Evolutionary conservation across 768 basidiomycete species (phyloP).

Genomic region (Amanita pseudoporphyria): DNA sequence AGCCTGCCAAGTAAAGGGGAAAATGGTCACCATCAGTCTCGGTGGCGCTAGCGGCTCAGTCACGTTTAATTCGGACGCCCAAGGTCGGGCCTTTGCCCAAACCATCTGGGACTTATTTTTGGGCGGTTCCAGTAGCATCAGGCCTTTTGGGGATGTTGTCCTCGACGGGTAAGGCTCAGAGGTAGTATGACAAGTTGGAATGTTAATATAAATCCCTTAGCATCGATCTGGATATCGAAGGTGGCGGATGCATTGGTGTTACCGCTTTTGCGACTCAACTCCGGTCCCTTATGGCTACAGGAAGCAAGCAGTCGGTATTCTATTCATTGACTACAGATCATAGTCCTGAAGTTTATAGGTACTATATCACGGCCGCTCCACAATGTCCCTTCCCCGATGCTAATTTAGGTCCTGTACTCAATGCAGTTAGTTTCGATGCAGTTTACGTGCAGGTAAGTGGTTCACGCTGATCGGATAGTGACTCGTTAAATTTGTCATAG

Average conservation of each 20-base stretch:
- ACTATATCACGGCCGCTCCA: slow-evolving; percentile 45
- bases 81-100: slow-evolving; percentile 43
- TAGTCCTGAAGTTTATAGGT: slow-evolving; percentile 20
- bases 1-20: slow-evolving; percentile 47
- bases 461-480: background rate
- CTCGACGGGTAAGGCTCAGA: slow-evolving; percentile 42
- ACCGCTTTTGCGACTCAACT: slow-evolving; percentile 39
- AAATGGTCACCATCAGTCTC: slow-evolving; percentile 37
- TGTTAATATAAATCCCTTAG: slow-evolving; percentile 14
- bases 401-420: slow-evolving; percentile 39
- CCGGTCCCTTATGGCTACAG: slow-evolving; percentile 30
- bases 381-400: slow-evolving; percentile 58
- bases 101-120: slow-evolving; percentile 63
- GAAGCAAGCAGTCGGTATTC: slow-evolving; percentile 35
- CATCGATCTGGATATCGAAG: slow-evolving; percentile 59
- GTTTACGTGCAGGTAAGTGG: slow-evolving; percentile 56
- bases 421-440: slow-evolving; percentile 54
- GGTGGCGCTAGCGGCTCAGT: slow-evolving; percentile 47
- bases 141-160: slow-evolving; percentile 57
- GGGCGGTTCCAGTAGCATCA: slow-evolving; percentile 43
- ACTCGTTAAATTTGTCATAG: slow-evolving; percentile 15
- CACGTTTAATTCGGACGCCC: slow-evolving; percentile 38
- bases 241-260: slow-evolving; percentile 37
- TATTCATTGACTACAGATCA: background rate
- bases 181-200: background rate